A percentile compares a stretch with the other conserved stretches of the same genome.
Evolutionary conservation across 192 early-diverging fungal species (phyloP).

Genomic region (Coemansia sp.): DNA sequence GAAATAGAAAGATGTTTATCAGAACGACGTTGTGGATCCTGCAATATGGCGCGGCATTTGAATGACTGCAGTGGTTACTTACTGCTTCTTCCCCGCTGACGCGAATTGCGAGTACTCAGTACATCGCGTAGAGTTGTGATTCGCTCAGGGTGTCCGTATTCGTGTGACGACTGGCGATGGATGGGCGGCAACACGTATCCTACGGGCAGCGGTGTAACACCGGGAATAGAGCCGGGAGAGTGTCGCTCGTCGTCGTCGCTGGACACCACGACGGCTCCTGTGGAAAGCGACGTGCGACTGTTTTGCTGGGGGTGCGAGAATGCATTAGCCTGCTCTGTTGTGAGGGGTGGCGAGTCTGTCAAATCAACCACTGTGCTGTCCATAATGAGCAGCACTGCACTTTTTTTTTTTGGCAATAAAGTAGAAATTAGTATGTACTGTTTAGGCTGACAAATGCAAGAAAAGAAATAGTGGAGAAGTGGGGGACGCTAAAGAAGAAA

Average conservation of each 20-base stretch:
- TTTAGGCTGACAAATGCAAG: not conserved
- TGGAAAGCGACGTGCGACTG: not conserved
- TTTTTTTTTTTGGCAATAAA: not conserved
- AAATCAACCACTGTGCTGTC: slow-evolving; percentile 30
- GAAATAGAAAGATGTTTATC: not conserved
- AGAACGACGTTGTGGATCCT: not conserved
- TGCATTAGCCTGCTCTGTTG: slow-evolving; percentile 1
- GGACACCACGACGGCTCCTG: slow-evolving; percentile 19
- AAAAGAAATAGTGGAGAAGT: not conserved
- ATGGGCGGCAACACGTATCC: slow-evolving; percentile 39
- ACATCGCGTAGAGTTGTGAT: slow-evolving; percentile 46
- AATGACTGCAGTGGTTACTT: slow-evolving; percentile 5
- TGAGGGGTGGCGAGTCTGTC: slow-evolving; percentile 30
- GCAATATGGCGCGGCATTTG: not conserved
- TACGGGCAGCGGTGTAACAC: slow-evolving; percentile 23
- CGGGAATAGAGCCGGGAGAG: not conserved
- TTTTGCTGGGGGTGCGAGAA: not conserved
- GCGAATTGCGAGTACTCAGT: slow-evolving; percentile 26
- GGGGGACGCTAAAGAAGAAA: not conserved
- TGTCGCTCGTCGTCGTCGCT: slow-evolving; percentile 33
- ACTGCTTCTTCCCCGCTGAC: slow-evolving; percentile 21
- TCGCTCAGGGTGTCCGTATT: slow-evolving; percentile 35
- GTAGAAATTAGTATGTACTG: not conserved
- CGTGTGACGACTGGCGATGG: slow-evolving; percentile 10
- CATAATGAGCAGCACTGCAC: slow-evolving; percentile 9